Conservation (phyloP, 805 yeast genomes). For the Candida michaelii region DNA sequence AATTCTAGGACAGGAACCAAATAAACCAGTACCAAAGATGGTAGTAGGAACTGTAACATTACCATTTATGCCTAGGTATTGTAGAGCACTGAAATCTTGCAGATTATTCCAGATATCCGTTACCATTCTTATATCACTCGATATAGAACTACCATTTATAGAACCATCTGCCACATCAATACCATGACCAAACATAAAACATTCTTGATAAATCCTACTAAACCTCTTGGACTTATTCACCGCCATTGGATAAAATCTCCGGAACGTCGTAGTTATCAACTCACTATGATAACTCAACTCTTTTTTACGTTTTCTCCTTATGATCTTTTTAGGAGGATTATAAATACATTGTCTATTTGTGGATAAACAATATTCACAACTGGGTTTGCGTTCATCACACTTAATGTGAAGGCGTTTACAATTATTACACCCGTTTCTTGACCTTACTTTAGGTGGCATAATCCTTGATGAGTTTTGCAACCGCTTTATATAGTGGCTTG, state of each 20-base stretch:
- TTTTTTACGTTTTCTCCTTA: not conserved
- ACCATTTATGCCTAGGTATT: too few relatives aligned
- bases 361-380: constrained; percentile 9
- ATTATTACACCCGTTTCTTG: constrained; percentile 13
- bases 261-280: not conserved
- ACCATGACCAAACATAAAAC: too few relatives aligned
- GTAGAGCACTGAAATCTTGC: too few relatives aligned
- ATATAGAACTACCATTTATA: too few relatives aligned
- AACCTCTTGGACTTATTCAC: too few relatives aligned
- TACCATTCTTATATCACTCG: too few relatives aligned
- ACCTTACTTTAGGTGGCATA: constrained; percentile 6
- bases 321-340: not conserved
- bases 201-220: too few relatives aligned
- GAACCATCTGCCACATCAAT: too few relatives aligned
- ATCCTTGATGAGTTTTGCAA: not conserved
- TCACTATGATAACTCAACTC: not conserved
- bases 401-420: constrained; percentile 12
- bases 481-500: not conserved
- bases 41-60: too few relatives aligned
- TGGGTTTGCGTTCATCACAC: constrained; percentile 9
- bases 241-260: not conserved
- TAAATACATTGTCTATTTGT: constrained; percentile 10
- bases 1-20: too few relatives aligned
- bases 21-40: too few relatives aligned
- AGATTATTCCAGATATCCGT: too few relatives aligned